Percentiles rank a stretch among this genome's conserved stretches.
These are phyloP conservation scores for Globisporangium polare DNA, from an alignment of 352 stramenopile genomes.

Conservation along the genomic window DNA sequence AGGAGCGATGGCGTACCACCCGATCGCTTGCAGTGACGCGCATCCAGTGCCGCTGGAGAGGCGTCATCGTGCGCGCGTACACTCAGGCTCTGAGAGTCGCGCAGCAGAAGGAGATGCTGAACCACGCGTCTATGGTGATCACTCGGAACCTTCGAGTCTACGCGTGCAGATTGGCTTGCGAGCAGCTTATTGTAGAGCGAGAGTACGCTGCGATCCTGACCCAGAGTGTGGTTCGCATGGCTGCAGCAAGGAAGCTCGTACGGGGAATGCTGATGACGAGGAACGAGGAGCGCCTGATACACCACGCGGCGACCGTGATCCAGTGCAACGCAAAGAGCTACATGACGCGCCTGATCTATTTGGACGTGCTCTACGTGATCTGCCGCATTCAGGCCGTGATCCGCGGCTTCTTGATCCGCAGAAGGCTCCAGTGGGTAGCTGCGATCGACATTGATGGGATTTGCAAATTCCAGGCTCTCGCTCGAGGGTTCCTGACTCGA, in stretches of 20 bases:
- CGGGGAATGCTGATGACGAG: constrained; percentile 9
- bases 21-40: constrained; percentile 26
- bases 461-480: constrained; percentile 40
- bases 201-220: constrained; percentile 37
- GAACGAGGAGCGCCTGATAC: constrained; percentile 8
- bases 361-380: constrained; percentile 77
- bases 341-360: constrained; percentile 73
- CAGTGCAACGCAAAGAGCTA: constrained; percentile 49
- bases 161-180: constrained; percentile 22
- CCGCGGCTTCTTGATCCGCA: constrained; percentile 61
- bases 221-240: constrained; percentile 37
- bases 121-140: constrained; percentile 37
- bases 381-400: constrained; percentile 71
- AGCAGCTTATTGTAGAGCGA: constrained; percentile 24
- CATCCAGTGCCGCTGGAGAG: constrained; percentile 49
- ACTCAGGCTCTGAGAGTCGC: constrained; percentile 16
- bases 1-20: constrained; percentile 8
- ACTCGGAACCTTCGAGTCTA: constrained; percentile 32
- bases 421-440: constrained; percentile 44
- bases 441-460: constrained; percentile 43
- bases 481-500: constrained; percentile 31
- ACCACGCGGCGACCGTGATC: constrained; percentile 43
- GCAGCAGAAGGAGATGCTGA: constrained; percentile 11
- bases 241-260: constrained; percentile 19
- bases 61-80: constrained; percentile 21